phyloP scores from a whole-genome alignment of 768 basidiomycete genomes.

The Naganishia randhawae region DNA sequence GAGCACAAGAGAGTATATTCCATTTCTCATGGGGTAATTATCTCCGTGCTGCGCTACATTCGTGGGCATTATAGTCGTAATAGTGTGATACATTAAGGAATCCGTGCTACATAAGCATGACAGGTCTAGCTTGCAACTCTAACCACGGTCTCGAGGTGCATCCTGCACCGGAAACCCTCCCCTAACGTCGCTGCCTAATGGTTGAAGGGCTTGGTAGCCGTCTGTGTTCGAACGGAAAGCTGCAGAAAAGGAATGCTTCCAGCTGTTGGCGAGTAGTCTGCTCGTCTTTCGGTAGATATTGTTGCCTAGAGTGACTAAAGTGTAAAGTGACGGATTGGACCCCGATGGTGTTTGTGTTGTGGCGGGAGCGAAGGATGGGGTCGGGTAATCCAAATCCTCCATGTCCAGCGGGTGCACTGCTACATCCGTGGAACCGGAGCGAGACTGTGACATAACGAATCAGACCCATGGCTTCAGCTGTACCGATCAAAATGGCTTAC shows the following conservation, averaged over 20 bases:
- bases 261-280: constrained; percentile 12
- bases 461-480: not conserved
- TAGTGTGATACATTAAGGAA: not conserved
- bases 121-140: not conserved
- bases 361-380: constrained; percentile 15
- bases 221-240: constrained; percentile 3
- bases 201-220: constrained; percentile 12
- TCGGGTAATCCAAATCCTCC: not conserved
- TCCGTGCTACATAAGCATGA: not conserved
- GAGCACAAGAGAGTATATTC: too few species aligned
- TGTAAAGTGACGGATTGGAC: constrained; percentile 23
- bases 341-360: constrained; percentile 23
- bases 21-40: too few species aligned
- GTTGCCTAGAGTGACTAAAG: constrained; percentile 9
- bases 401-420: constrained; percentile 21
- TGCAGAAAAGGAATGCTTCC: constrained; percentile 11
- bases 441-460: constrained; percentile 20
- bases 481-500: not conserved
- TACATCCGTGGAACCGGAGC: not conserved
- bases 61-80: not conserved
- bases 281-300: constrained; percentile 9
- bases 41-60: too few species aligned
- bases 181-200: not conserved
- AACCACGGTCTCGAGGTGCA: constrained; percentile 7
- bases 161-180: constrained; percentile 10